These are phyloP conservation scores for Discostella stelligera DNA, from an alignment of 352 stramenopile genomes.

Conservation along the genomic window DNA sequence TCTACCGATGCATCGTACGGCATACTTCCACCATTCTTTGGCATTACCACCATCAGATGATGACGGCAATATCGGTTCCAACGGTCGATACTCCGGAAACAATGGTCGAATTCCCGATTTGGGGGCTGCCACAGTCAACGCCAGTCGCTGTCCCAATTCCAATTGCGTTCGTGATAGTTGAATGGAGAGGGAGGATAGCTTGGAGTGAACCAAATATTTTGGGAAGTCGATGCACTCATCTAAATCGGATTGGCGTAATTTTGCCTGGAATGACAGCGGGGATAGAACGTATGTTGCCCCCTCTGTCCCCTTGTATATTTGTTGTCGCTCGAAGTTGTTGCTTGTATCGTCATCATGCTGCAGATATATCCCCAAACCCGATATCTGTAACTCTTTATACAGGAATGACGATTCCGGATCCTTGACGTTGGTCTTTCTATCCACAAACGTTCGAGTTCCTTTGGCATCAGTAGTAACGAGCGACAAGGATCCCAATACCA, in stretches of 20 bases:
- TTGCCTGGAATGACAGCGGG: slow-evolving; percentile 76
- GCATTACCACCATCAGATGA: slow-evolving; percentile 27
- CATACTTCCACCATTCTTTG: slow-evolving; percentile 81
- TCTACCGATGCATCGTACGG: slow-evolving; percentile 73
- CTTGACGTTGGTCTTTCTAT: slow-evolving; percentile 55
- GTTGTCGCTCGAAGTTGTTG: slow-evolving; percentile 18
- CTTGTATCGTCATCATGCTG: slow-evolving; percentile 50
- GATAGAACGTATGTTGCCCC: slow-evolving; percentile 63
- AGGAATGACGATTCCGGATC: slow-evolving; percentile 61
- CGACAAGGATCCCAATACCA: slow-evolving; percentile 68
- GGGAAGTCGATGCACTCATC: slow-evolving; percentile 72
- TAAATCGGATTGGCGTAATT: slow-evolving; percentile 72
- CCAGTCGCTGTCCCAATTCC: slow-evolving; percentile 66
- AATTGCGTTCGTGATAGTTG: slow-evolving; percentile 69
- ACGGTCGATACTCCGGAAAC: slow-evolving; percentile 81
- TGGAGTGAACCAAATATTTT: slow-evolving; percentile 78
- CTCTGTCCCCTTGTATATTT: slow-evolving; percentile 6
- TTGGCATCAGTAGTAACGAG: slow-evolving; percentile 72
- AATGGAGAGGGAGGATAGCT: slow-evolving; percentile 72
- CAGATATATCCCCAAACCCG: slow-evolving; percentile 78
- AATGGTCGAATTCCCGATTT: slow-evolving; percentile 53
- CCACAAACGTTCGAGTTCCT: slow-evolving; percentile 74
- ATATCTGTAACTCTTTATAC: slow-evolving; percentile 73
- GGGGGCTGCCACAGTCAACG: slow-evolving; percentile 40
- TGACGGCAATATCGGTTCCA: slow-evolving; percentile 17